Conservation (phyloP, 371 early-diverging fungal species). For the Syncephalastrum sp. region DNA sequence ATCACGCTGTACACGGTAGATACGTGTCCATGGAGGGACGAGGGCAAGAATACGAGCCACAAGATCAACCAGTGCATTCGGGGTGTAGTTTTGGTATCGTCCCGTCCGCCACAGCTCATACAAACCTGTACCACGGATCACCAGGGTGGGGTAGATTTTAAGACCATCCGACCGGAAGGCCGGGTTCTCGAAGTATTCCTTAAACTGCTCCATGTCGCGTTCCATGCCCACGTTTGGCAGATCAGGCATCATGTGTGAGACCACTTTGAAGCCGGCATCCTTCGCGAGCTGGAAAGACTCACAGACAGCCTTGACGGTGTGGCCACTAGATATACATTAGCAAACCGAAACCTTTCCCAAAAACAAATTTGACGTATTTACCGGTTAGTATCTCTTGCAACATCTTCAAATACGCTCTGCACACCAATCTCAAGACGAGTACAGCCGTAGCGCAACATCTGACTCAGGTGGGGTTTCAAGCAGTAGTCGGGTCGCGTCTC, state of each 20-base stretch:
- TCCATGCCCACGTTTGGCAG: conserved; percentile 99
- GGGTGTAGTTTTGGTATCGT: conserved; percentile 98
- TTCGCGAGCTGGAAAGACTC: conserved; percentile 98
- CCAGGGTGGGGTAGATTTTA: conserved; percentile 99
- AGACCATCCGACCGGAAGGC: conserved; percentile 98
- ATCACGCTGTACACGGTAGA: conserved; percentile 99
- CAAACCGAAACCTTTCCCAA: background rate
- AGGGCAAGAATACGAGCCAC: conserved; percentile 96
- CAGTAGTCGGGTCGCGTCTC: conserved; percentile 99
- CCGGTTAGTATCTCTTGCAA: conserved; percentile 99
- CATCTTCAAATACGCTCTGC: conserved; percentile 99
- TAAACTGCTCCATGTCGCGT: conserved; percentile 99
- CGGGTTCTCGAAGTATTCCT: conserved; percentile 99
- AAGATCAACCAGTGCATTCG: conserved; percentile 97
- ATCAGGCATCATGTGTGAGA: conserved; percentile 99
- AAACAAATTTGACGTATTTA: conserved; percentile 7
- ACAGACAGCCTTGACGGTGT: conserved; percentile 98
- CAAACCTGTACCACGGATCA: conserved; percentile 99
- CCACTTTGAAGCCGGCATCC: conserved; percentile 99
- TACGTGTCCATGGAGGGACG: conserved; percentile 99
- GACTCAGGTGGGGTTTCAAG: conserved; percentile 96
- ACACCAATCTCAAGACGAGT: conserved; percentile 99
- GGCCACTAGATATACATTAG: conserved; percentile 68
- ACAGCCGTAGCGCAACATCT: conserved; percentile 99
- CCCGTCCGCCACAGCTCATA: conserved; percentile 99